A percentile compares a stretch with the other conserved stretches of the same genome.
These are phyloP conservation scores for Amauroascus verrucosus DNA, from an alignment of 2,329 filamentous ascomycete species.

Conservation along the genomic window DNA sequence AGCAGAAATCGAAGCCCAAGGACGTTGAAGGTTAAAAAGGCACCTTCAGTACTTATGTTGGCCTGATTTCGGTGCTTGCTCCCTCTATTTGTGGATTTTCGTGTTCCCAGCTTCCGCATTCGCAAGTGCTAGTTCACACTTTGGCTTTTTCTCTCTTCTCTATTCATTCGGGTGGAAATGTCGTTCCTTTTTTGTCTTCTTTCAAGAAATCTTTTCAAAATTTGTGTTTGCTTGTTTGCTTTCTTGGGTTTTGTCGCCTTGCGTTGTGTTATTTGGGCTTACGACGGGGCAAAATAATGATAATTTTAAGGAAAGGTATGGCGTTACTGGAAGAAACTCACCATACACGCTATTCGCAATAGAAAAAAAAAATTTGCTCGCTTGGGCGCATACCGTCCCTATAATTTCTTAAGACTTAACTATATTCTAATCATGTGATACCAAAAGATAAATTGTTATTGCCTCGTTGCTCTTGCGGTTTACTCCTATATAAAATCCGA, in stretches of 20 bases:
- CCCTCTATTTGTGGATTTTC: neutral
- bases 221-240: neutral
- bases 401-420: too few relatives aligned
- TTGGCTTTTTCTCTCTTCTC: neutral
- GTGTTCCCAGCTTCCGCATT: too few relatives aligned
- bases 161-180: neutral
- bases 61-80: neutral
- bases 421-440: too few relatives aligned
- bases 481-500: too few relatives aligned
- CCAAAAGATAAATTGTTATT: too few relatives aligned
- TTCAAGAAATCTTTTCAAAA: neutral
- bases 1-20: slow-evolving; percentile 43
- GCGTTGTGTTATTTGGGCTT: neutral
- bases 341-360: too few relatives aligned
- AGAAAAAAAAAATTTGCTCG: neutral
- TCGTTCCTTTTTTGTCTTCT: neutral
- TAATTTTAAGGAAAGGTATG: neutral
- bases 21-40: slow-evolving; percentile 23
- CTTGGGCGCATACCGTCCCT: neutral
- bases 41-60: neutral
- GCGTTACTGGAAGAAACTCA: too few relatives aligned
- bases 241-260: neutral
- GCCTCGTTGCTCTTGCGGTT: too few relatives aligned
- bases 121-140: too few relatives aligned
- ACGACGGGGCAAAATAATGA: neutral